Evolutionary conservation across 2,329 filamentous ascomycete species (phyloP).

Genomic region (Exserohilum turcica): DNA sequence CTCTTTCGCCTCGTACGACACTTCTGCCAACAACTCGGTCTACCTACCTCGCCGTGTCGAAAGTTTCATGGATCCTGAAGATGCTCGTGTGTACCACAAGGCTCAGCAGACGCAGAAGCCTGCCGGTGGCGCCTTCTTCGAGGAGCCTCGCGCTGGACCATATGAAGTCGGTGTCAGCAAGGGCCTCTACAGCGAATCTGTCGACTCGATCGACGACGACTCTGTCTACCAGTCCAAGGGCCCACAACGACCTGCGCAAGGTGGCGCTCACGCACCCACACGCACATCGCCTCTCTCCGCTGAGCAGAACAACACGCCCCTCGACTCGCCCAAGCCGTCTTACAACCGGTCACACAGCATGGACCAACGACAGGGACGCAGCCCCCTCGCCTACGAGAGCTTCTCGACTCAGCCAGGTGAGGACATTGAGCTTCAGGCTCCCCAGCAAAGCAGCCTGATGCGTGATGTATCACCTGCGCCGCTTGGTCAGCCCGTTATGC

Average conservation of each 20-base stretch:
- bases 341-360: constrained; percentile 29
- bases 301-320: constrained; percentile 28
- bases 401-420: constrained; percentile 44
- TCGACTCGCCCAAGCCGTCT: constrained; percentile 40
- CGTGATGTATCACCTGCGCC: constrained; percentile 44
- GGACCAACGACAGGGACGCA: constrained; percentile 47
- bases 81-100: constrained; percentile 73
- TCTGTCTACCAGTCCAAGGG: constrained; percentile 40
- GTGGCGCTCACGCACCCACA: constrained; percentile 21
- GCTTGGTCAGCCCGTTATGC: constrained; percentile 19
- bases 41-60: constrained; percentile 72
- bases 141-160: constrained; percentile 35
- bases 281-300: constrained; percentile 40
- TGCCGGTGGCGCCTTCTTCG: constrained; percentile 52
- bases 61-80: constrained; percentile 78
- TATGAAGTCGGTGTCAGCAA: constrained; percentile 38
- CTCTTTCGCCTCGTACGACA: constrained; percentile 62
- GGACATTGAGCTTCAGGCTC: constrained; percentile 45
- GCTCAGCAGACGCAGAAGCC: constrained; percentile 60
- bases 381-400: constrained; percentile 54
- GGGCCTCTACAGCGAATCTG: constrained; percentile 40
- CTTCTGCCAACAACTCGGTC: constrained; percentile 64
- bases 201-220: constrained; percentile 45
- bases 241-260: constrained; percentile 30
- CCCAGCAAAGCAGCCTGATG: constrained; percentile 41